Percentiles rank a stretch among this genome's conserved stretches.
Conservation (phyloP, 176 grass and related monocot species). For the Thinopyrum elongatum region DNA sequence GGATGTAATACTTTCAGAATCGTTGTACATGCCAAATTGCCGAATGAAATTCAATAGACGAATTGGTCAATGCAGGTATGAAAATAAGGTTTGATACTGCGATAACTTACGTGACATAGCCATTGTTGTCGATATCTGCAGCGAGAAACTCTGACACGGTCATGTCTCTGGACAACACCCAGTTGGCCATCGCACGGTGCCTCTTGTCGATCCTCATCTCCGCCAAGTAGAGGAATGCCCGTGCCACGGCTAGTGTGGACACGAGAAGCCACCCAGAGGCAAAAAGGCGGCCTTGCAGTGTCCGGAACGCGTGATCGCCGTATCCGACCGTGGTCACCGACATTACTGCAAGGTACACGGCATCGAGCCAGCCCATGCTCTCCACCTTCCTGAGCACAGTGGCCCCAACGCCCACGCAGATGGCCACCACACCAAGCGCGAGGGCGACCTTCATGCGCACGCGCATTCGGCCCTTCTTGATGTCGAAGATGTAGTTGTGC, state of each 20-base stretch:
- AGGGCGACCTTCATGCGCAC: constrained; percentile 83
- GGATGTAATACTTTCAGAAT: neutral
- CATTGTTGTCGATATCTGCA: constrained; percentile 85
- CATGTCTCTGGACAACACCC: constrained; percentile 84
- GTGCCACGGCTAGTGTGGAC: constrained; percentile 79
- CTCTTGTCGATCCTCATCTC: constrained; percentile 98
- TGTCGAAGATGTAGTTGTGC: constrained; percentile 75
- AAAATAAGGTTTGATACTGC: neutral
- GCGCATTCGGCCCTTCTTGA: constrained; percentile 94
- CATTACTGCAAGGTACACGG: constrained; percentile 88
- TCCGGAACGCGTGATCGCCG: constrained; percentile 72
- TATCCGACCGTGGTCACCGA: constrained; percentile 91
- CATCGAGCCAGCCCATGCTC: constrained; percentile 66
- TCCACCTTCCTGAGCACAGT: constrained; percentile 70
- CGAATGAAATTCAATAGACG: neutral
- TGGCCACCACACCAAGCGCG: constrained; percentile 56
- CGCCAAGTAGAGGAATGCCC: constrained; percentile 84
- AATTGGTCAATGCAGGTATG: constrained; percentile 13
- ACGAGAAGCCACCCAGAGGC: constrained; percentile 81
- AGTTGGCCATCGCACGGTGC: constrained; percentile 80
- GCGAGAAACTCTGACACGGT: constrained; percentile 84
- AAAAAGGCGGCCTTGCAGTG: constrained; percentile 66
- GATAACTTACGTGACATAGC: constrained; percentile 88
- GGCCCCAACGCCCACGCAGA: constrained; percentile 72
- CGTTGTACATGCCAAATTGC: neutral